These are phyloP conservation scores for Neurospora africana DNA, from an alignment of 495 filamentous ascomycete species.

Conservation along the genomic window DNA sequence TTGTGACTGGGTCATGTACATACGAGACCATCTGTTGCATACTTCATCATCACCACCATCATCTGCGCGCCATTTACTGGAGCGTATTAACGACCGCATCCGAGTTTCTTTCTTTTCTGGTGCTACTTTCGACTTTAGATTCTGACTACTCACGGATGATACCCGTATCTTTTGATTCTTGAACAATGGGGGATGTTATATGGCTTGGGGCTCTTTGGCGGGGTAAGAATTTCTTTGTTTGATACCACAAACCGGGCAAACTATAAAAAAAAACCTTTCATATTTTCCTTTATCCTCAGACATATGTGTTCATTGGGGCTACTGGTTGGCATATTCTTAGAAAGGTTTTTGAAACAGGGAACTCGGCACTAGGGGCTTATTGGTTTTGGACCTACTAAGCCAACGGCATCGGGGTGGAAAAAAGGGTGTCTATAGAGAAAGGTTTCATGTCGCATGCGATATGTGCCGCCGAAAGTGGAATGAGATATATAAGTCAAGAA, in stretches of 20 bases:
- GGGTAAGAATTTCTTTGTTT: neutral
- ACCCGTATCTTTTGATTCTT: conserved; percentile 8
- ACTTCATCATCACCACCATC: conserved; percentile 1
- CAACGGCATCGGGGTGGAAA: conserved; percentile 1
- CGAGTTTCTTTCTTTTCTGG: conserved; percentile 6
- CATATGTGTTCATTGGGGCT: conserved; percentile 7
- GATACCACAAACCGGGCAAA: conserved; percentile 8
- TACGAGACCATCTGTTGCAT: conserved; percentile 6
- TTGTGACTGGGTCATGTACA: neutral
- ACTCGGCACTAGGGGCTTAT: conserved; percentile 4
- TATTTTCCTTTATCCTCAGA: neutral
- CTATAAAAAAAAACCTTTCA: neutral
- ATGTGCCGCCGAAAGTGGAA: neutral
- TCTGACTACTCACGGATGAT: neutral
- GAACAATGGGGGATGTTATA: neutral
- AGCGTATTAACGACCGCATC: conserved; percentile 9
- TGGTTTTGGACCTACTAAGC: neutral
- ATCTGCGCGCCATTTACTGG: conserved; percentile 2
- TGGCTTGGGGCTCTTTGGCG: conserved; percentile 16
- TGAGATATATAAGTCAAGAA: neutral
- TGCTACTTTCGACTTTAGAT: neutral
- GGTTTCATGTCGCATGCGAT: conserved; percentile 4
- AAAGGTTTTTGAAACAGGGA: conserved; percentile 5
- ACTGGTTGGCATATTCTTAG: conserved; percentile 17
- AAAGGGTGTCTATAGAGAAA: conserved; percentile 5